Evolutionary conservation across 2,329 filamentous ascomycete genomes (phyloP).

Genomic region (Pyrenochaeta sp.): DNA sequence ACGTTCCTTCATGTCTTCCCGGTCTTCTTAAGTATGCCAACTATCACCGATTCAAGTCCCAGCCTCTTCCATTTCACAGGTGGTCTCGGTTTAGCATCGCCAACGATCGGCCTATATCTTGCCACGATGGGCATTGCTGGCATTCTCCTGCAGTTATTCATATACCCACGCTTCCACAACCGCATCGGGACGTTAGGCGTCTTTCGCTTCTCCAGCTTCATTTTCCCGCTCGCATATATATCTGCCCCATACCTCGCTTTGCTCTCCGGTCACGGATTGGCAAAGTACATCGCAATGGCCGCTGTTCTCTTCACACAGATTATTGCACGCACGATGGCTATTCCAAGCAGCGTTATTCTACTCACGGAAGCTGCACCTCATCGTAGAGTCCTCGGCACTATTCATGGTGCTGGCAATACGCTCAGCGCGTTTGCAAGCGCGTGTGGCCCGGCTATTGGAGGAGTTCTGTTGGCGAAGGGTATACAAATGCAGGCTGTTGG

Average conservation of each 20-base stretch:
- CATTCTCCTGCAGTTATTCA: conserved; percentile 54
- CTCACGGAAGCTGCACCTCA: conserved; percentile 67
- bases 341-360: conserved; percentile 66
- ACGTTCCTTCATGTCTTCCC: conserved; percentile 58
- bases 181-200: conserved; percentile 49
- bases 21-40: conserved; percentile 55
- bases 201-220: conserved; percentile 49
- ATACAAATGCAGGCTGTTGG: conserved; percentile 65
- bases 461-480: conserved; percentile 65
- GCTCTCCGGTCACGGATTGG: conserved; percentile 39
- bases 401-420: conserved; percentile 67
- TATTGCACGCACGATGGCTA: conserved; percentile 56
- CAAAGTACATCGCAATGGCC: conserved; percentile 52
- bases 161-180: conserved; percentile 53
- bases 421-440: conserved; percentile 65
- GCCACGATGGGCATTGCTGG: conserved; percentile 56
- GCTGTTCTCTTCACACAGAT: conserved; percentile 52
- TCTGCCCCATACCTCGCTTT: conserved; percentile 53
- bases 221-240: conserved; percentile 55
- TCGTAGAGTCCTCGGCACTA: conserved; percentile 60
- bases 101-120: conserved; percentile 54
- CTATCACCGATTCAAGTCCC: conserved; percentile 23
- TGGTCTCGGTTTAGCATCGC: conserved; percentile 55
- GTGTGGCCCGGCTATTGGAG: conserved; percentile 65
- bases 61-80: conserved; percentile 54